Percentiles rank a stretch among this genome's conserved stretches.
Conservation (phyloP, 352 stramenopile genomes). For the Peronospora belbahrii region DNA sequence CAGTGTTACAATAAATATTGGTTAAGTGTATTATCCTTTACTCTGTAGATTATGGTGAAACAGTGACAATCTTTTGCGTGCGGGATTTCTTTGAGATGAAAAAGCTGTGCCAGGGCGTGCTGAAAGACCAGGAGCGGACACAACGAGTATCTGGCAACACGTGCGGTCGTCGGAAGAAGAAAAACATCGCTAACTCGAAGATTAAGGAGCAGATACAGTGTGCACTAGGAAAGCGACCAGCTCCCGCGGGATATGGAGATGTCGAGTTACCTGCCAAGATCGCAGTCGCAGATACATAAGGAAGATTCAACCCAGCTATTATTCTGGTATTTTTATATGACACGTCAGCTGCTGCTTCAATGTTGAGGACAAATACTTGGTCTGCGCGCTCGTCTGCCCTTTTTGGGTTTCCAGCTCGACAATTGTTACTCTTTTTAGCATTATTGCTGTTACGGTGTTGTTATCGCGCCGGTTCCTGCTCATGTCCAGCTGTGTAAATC, state of each 20-base stretch:
- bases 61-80: slow-evolving; percentile 69
- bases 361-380: slow-evolving; percentile 30
- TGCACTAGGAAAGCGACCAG: slow-evolving; percentile 31
- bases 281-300: slow-evolving; percentile 8
- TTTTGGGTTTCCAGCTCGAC: slow-evolving; percentile 41
- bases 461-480: too few relatives aligned
- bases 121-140: slow-evolving; percentile 68
- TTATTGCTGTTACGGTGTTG: too few relatives aligned
- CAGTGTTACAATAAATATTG: neutral
- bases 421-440: slow-evolving; percentile 47
- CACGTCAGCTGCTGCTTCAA: slow-evolving; percentile 18
- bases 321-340: slow-evolving; percentile 3
- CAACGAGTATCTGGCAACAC: slow-evolving; percentile 43
- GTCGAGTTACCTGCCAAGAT: neutral
- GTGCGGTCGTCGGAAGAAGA: slow-evolving; percentile 28
- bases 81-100: slow-evolving; percentile 65
- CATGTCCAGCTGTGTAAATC: too few relatives aligned
- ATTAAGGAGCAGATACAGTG: slow-evolving; percentile 39
- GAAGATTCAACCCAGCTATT: slow-evolving; percentile 3
- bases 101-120: slow-evolving; percentile 57
- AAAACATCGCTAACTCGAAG: slow-evolving; percentile 13
- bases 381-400: slow-evolving; percentile 31
- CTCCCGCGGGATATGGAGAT: slow-evolving; percentile 9
- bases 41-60: slow-evolving; percentile 61
- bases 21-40: neutral